phyloP scores from a whole-genome alignment of 495 filamentous ascomycete species.

The Trichoderma gamsii region DNA sequence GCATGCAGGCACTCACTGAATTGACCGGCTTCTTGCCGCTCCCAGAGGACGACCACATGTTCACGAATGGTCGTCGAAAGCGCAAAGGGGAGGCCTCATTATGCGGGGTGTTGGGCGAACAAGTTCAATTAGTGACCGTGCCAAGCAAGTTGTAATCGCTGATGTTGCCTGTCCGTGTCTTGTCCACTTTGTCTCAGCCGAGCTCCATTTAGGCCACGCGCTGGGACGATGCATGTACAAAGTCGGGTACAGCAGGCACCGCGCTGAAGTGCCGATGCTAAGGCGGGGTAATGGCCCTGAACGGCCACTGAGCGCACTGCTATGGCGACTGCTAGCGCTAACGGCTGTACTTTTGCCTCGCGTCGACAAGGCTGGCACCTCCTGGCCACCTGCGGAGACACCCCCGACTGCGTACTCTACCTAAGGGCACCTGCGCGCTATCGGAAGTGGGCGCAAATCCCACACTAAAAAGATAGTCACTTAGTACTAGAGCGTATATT shows the following conservation, averaged over 20 bases:
- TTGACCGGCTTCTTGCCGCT: conserved; percentile 63
- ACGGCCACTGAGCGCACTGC: neutral
- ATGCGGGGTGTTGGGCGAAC: neutral
- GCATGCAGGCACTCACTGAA: conserved; percentile 52
- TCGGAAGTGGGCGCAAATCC: neutral
- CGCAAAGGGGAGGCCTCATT: conserved; percentile 11
- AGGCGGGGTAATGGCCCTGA: conserved; percentile 5
- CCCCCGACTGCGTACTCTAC: neutral
- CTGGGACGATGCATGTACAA: neutral
- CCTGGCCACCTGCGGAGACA: neutral
- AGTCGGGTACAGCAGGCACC: neutral
- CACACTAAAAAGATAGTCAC: no score
- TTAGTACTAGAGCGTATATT: neutral
- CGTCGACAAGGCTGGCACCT: neutral
- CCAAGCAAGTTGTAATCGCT: conserved; percentile 1
- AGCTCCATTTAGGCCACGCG: conserved; percentile 6
- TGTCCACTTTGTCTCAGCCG: conserved; percentile 2
- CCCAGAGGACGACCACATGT: conserved; percentile 52
- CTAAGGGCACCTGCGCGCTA: neutral
- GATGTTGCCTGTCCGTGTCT: neutral
- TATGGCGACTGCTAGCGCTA: neutral
- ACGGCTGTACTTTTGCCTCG: neutral
- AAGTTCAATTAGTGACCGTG: neutral
- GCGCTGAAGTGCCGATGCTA: conserved; percentile 1
- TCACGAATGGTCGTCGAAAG: conserved; percentile 16